These are phyloP conservation scores for Leccinum sublutescens DNA, from an alignment of 768 basidiomycete genomes.

Conservation along the genomic window DNA sequence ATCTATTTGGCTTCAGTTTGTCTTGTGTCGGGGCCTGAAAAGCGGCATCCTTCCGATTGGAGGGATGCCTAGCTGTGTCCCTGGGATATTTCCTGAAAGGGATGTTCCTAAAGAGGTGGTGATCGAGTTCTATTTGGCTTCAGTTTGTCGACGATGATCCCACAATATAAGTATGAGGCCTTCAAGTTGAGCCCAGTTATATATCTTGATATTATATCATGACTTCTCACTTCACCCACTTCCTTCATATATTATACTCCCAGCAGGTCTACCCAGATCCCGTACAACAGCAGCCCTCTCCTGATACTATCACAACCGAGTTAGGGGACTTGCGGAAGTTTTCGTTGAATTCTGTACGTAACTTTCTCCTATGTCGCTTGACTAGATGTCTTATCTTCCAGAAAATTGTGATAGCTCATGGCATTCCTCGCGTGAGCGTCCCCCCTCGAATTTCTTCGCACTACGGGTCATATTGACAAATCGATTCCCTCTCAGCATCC, in stretches of 20 bases:
- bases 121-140: too few species aligned
- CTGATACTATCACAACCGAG: slow-evolving; percentile 1
- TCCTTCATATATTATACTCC: neutral
- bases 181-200: too few species aligned
- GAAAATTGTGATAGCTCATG: slow-evolving; percentile 9
- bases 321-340: slow-evolving; percentile 16
- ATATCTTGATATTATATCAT: too few species aligned
- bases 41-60: too few species aligned
- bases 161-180: too few species aligned
- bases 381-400: neutral
- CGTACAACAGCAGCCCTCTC: neutral
- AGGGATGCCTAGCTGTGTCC: too few species aligned
- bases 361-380: neutral
- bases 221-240: neutral
- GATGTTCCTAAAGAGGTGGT: too few species aligned
- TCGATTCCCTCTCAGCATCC: slow-evolving; percentile 5
- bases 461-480: neutral
- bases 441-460: neutral
- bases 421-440: slow-evolving; percentile 18
- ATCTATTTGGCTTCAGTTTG: too few species aligned
- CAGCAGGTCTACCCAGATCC: neutral
- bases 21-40: too few species aligned
- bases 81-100: too few species aligned
- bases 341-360: slow-evolving; percentile 15
- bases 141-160: too few species aligned